Evolutionary conservation across 805 yeast genomes (phyloP).

Genomic region (Priceomyces medius): DNA sequence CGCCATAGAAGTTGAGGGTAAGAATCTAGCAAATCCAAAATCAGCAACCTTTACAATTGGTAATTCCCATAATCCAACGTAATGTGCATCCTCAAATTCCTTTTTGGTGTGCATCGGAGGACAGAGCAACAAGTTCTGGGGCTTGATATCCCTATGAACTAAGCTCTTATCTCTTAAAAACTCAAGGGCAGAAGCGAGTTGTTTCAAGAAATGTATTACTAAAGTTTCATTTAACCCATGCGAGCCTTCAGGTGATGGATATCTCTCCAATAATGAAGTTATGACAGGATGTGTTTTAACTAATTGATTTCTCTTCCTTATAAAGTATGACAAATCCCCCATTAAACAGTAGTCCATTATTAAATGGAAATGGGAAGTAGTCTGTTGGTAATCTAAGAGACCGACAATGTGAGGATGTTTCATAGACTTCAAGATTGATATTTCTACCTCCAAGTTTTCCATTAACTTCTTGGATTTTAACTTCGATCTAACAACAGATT

Average conservation of each 20-base stretch:
- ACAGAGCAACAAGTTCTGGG: constrained; percentile 79
- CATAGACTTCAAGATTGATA: constrained; percentile 80
- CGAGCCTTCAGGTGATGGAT: constrained; percentile 76
- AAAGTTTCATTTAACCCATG: constrained; percentile 79
- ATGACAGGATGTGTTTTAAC: constrained; percentile 75
- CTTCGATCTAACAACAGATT: constrained; percentile 79
- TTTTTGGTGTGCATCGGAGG: constrained; percentile 73
- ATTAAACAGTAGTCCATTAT: constrained; percentile 96
- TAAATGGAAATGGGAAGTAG: constrained; percentile 75
- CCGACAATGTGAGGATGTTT: constrained; percentile 93
- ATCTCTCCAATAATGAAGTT: constrained; percentile 70
- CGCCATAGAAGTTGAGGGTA: constrained; percentile 92
- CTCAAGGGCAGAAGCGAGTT: constrained; percentile 77
- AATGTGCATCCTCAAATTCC: constrained; percentile 57
- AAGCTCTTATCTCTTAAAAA: constrained; percentile 80
- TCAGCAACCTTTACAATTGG: constrained; percentile 94
- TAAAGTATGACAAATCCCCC: constrained; percentile 89
- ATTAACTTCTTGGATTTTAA: constrained; percentile 81
- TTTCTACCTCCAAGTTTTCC: constrained; percentile 91
- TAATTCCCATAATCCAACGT: constrained; percentile 80
- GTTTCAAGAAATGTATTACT: constrained; percentile 82
- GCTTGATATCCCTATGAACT: constrained; percentile 94
- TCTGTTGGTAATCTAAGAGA: constrained; percentile 77
- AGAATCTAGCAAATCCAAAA: constrained; percentile 93
- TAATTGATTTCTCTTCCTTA: constrained; percentile 71